Base-by-base conservation (phyloP, 805 yeast genomes). In the Wickerhamomyces subpelliculosus region DNA sequence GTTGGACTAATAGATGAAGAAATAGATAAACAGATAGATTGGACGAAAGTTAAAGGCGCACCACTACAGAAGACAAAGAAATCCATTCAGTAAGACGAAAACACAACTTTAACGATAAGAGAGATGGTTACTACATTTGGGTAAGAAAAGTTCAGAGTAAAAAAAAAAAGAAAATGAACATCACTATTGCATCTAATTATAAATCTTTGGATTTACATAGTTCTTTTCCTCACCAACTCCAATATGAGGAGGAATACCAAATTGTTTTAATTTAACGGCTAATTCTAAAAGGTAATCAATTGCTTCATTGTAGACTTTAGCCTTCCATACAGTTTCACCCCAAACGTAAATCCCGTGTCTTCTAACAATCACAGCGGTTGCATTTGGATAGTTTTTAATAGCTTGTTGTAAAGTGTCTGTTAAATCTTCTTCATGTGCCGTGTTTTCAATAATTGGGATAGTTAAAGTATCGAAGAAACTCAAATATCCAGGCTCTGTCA, bases 311-410 rank as follows among this genome's bases (percentile, higher is more conserved):
- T 84, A 83, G 12, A 90, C 74, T 61, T 90, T 90, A 35, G 97
- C 96, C 61, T 89, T 87, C 84, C 94, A 84, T 11, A 86, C 84
- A 20, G 73, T 77, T 49, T 82, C 86, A 19, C 97, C 97, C 97
- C 97, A 90, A n/a, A 88, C 96, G 56, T 81, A 90, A 32, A 90
- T 80, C 1, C 97, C 97, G 55, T 90, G 97, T 53, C 96, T 71
- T 60, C 95, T 75, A 7, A 90, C 97, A 37, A 90, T 66, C 1
- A 90, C 87, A 0, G 97, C 97, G 3, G 88, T 75, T 4, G 95
- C 65, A 0, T 75, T 69, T 2, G 97, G 96, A 51, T 86, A 81
- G 13, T 70, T 66, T n/a, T 49, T 57, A 38, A 89, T 75, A 1
- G 88, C 82, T 40, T 71, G 61, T 44, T 75, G 75, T 31, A 89